Conservation (phyloP, 768 basidiomycete genomes). For the Agaricus blazei region DNA sequence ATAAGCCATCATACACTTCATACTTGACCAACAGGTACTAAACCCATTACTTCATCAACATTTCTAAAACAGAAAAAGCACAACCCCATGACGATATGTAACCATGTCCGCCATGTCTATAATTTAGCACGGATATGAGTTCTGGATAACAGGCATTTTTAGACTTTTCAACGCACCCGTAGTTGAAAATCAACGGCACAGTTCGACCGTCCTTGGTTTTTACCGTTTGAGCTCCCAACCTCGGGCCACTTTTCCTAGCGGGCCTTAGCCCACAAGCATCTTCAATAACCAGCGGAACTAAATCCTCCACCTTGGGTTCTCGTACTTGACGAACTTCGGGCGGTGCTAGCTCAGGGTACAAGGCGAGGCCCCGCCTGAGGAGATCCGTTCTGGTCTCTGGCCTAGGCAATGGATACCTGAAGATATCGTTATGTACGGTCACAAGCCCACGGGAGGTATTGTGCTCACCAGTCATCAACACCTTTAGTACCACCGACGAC, state of each 20-base stretch:
- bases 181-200: conserved; percentile 56
- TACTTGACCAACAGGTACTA: background rate
- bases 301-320: conserved; percentile 41
- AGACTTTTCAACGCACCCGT: conserved; percentile 42
- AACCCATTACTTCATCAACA: background rate
- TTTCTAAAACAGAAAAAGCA: conserved; percentile 2
- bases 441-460: background rate
- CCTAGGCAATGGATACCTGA: conserved; percentile 59
- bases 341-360: conserved; percentile 55
- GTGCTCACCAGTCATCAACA: conserved; percentile 54
- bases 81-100: conserved; percentile 8
- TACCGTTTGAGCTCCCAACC: conserved; percentile 43
- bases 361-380: conserved; percentile 44
- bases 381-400: conserved; percentile 59
- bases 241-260: conserved; percentile 49
- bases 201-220: conserved; percentile 18
- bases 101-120: conserved; percentile 4
- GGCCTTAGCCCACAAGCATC: conserved; percentile 51
- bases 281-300: conserved; percentile 39
- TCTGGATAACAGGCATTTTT: too few relatives aligned
- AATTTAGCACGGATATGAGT: background rate
- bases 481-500: conserved; percentile 62
- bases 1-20: background rate
- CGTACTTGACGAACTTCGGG: conserved; percentile 43
- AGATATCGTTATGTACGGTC: background rate